phyloP scores from a whole-genome alignment of 495 filamentous ascomycete genomes.

The Daldinia decipiens region DNA sequence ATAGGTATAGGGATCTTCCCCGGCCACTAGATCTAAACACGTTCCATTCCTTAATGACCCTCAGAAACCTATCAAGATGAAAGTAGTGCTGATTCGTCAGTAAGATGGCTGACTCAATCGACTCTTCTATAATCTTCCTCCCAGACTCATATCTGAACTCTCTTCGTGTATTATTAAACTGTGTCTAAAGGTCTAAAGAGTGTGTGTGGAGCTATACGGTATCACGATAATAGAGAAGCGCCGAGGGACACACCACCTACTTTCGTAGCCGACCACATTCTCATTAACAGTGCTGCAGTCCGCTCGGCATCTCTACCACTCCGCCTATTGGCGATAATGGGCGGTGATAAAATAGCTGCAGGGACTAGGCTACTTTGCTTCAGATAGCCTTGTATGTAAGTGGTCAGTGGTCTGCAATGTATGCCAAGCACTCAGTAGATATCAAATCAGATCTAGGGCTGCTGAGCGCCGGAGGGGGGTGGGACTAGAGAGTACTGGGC shows the following conservation, averaged over 20 bases:
- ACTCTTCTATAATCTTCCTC: background rate
- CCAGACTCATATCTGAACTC: background rate
- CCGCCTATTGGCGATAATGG: slow-evolving; percentile 23
- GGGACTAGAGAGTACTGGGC: slow-evolving; percentile 21
- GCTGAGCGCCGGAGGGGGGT: slow-evolving; percentile 14
- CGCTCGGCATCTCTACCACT: slow-evolving; percentile 6
- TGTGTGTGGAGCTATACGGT: slow-evolving; percentile 33
- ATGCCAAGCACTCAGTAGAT: slow-evolving; percentile 29
- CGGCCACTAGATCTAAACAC: slow-evolving; percentile 1
- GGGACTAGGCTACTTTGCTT: slow-evolving; percentile 23
- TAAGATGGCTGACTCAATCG: background rate
- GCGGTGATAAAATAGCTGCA: slow-evolving; percentile 33
- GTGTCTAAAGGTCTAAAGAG: background rate
- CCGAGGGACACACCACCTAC: slow-evolving; percentile 29
- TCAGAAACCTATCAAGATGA: slow-evolving; percentile 1
- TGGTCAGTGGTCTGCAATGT: slow-evolving; percentile 1
- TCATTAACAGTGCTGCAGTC: slow-evolving; percentile 10
- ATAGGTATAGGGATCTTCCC: slow-evolving; percentile 10
- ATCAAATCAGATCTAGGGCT: slow-evolving; percentile 30
- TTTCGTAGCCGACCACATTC: slow-evolving; percentile 11
- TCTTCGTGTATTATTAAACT: background rate
- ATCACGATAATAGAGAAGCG: slow-evolving; percentile 37
- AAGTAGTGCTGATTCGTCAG: background rate
- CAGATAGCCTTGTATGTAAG: slow-evolving; percentile 2
- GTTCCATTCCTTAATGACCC: background rate